phyloP scores from a whole-genome alignment of 208 protist genomes.

The Polymyxa betae region DNA sequence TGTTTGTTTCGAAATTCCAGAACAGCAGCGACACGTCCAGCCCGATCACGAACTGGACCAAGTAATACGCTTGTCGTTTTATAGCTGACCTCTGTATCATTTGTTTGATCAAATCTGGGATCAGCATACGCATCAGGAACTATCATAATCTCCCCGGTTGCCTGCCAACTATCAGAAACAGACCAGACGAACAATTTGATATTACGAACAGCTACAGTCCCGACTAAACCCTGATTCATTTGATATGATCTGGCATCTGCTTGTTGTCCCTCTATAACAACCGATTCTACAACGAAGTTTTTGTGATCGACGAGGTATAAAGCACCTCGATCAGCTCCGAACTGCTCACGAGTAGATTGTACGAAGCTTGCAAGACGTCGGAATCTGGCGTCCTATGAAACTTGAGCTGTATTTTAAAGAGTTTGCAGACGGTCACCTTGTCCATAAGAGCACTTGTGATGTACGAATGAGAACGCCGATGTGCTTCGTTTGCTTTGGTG shows the following conservation, averaged over 20 bases:
- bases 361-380: neutral
- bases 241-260: neutral
- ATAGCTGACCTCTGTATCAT: slow-evolving; percentile 1
- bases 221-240: neutral
- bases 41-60: neutral
- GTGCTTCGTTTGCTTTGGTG: neutral
- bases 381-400: neutral
- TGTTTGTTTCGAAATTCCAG: slow-evolving; percentile 42
- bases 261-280: slow-evolving; percentile 42
- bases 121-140: slow-evolving; percentile 45
- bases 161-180: neutral
- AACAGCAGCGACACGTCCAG: neutral
- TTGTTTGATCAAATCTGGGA: slow-evolving; percentile 1
- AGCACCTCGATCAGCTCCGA: slow-evolving; percentile 37
- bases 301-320: neutral
- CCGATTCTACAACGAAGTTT: neutral
- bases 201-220: neutral
- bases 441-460: slow-evolving; percentile 33
- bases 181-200: neutral
- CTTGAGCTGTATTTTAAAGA: neutral
- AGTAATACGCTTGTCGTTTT: slow-evolving; percentile 42
- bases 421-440: neutral
- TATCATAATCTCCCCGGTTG: neutral
- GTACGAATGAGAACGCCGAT: slow-evolving; percentile 14
- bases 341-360: neutral